Evolutionary conservation across 1,284 basidiomycete genomes (phyloP).

Genomic region (Rhizoctonia solani): DNA sequence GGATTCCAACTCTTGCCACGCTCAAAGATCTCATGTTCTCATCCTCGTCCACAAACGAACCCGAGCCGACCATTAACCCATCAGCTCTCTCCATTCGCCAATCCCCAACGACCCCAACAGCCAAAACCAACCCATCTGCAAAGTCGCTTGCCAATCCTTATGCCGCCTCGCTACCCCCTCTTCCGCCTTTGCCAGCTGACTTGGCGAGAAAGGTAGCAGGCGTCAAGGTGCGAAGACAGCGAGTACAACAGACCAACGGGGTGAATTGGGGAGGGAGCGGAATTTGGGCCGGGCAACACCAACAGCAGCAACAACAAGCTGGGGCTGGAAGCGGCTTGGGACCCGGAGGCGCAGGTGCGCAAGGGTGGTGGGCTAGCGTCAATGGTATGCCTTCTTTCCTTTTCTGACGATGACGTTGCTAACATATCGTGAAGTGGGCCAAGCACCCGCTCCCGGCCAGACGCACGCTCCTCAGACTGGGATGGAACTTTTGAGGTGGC

Average conservation of each 20-base stretch:
- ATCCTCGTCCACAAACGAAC: background rate
- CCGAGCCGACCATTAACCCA: background rate
- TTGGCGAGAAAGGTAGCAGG: conserved; percentile 17
- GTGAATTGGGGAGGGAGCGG: conserved; percentile 29
- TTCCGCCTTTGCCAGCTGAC: conserved; percentile 11
- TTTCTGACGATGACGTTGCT: background rate
- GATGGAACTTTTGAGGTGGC: conserved; percentile 72
- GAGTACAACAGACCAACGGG: background rate
- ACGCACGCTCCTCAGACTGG: background rate
- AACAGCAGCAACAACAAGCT: background rate
- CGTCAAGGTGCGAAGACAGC: conserved; percentile 6
- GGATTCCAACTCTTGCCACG: background rate
- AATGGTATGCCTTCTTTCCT: background rate
- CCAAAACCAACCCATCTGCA: background rate
- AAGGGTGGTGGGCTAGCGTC: conserved; percentile 32
- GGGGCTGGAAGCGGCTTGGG: conserved; percentile 7
- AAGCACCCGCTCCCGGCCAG: conserved; percentile 11
- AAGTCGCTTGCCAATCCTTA: conserved; percentile 24
- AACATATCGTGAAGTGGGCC: background rate
- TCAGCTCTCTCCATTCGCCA: background rate
- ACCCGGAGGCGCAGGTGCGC: conserved; percentile 26
- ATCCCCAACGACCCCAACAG: background rate
- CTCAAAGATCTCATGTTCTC: conserved; percentile 10
- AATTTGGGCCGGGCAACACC: background rate
- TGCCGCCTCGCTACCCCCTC: background rate